These are phyloP conservation scores for Cyclotella choctawhatcheeana DNA, from an alignment of 108 stramenopile species.

Conservation along the genomic window DNA sequence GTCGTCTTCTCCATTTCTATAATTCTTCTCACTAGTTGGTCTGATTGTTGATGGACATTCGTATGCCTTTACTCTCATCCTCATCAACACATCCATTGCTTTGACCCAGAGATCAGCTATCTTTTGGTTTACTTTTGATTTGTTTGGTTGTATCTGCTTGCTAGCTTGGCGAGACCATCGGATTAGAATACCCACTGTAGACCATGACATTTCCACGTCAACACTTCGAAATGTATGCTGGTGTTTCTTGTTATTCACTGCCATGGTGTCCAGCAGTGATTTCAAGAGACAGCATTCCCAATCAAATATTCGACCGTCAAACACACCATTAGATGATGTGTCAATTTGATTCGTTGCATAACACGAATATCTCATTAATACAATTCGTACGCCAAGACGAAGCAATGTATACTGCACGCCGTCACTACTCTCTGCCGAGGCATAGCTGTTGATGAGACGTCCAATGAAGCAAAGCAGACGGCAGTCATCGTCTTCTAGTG, in stretches of 20 bases:
- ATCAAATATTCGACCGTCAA: constrained; percentile 15
- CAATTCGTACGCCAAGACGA: constrained; percentile 25
- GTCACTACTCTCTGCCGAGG: neutral
- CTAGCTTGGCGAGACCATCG: neutral
- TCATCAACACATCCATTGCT: constrained; percentile 14
- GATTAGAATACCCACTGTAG: constrained; percentile 5
- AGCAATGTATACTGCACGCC: constrained; percentile 12
- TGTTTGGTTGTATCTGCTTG: neutral
- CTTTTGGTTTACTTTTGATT: neutral
- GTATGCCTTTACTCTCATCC: too few species aligned
- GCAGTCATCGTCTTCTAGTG: constrained; percentile 38
- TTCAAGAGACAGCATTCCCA: constrained; percentile 21
- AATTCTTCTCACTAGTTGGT: too few species aligned
- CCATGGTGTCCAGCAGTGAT: constrained; percentile 1
- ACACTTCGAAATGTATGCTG: constrained; percentile 2
- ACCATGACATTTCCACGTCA: constrained; percentile 41
- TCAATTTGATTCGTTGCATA: constrained; percentile 2
- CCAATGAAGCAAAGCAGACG: constrained; percentile 24
- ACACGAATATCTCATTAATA: constrained; percentile 27
- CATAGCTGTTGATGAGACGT: constrained; percentile 24
- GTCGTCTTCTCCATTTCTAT: neutral
- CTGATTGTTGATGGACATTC: too few species aligned
- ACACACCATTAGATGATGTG: neutral
- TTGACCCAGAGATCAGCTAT: constrained; percentile 6
- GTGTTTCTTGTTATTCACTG: neutral